These are phyloP conservation scores for Coemansia sp. DNA, from an alignment of 192 early-diverging fungal species.

Conservation along the genomic window DNA sequence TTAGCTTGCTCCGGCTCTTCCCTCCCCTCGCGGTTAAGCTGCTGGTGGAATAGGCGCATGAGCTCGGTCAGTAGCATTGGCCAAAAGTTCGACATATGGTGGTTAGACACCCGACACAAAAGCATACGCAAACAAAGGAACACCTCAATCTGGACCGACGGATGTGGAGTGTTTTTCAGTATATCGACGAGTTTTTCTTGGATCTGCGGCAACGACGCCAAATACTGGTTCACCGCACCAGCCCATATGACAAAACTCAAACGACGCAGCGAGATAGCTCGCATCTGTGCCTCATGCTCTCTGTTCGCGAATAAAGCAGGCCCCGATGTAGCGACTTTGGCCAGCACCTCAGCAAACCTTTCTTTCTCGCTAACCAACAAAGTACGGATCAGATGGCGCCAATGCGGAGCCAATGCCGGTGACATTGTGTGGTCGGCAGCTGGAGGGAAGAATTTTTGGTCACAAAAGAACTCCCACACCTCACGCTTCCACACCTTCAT, in stretches of 20 bases:
- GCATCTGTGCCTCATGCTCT: slow-evolving; percentile 74
- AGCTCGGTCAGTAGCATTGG: slow-evolving; percentile 88
- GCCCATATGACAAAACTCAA: slow-evolving; percentile 80
- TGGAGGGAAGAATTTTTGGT: slow-evolving; percentile 48
- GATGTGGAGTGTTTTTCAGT: slow-evolving; percentile 69
- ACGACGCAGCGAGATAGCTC: slow-evolving; percentile 72
- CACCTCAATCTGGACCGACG: slow-evolving; percentile 79
- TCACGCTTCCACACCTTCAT: slow-evolving; percentile 54
- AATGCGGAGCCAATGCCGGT: slow-evolving; percentile 55
- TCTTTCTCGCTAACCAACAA: slow-evolving; percentile 80
- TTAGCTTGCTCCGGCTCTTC: slow-evolving; percentile 68
- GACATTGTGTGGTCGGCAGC: slow-evolving; percentile 37
- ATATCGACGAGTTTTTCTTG: slow-evolving; percentile 91
- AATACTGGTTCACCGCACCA: slow-evolving; percentile 76
- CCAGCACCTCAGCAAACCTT: slow-evolving; percentile 69
- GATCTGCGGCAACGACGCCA: slow-evolving; percentile 74
- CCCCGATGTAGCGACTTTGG: slow-evolving; percentile 61
- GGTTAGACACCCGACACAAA: slow-evolving; percentile 75
- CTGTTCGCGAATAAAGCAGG: slow-evolving; percentile 81
- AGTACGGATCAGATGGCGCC: slow-evolving; percentile 70
- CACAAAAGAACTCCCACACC: slow-evolving; percentile 54
- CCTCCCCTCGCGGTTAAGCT: slow-evolving; percentile 24
- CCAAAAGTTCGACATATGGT: slow-evolving; percentile 90
- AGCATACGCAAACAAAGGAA: slow-evolving; percentile 84
- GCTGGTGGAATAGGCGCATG: slow-evolving; percentile 53